Conservation (phyloP, 768 basidiomycete genomes). For the Bullera alba region DNA sequence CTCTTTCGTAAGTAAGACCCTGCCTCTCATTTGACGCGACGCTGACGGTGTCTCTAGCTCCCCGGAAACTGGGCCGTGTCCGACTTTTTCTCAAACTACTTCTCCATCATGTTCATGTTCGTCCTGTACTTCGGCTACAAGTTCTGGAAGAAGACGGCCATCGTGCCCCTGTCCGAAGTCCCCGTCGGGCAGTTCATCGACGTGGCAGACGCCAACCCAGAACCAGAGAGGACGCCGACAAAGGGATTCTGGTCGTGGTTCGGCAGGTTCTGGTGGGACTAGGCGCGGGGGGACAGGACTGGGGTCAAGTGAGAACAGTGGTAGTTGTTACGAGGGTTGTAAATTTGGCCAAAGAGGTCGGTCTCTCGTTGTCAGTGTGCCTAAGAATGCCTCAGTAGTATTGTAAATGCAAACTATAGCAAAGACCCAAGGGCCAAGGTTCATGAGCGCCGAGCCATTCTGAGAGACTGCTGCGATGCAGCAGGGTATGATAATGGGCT, state of each 20-base stretch:
- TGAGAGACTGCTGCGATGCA: too few species aligned
- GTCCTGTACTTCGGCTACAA: background rate
- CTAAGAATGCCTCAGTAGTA: too few species aligned
- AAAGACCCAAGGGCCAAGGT: too few species aligned
- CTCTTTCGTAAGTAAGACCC: background rate
- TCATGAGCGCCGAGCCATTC: too few species aligned
- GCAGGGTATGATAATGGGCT: too few species aligned
- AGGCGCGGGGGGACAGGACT: too few species aligned
- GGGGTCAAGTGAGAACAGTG: background rate
- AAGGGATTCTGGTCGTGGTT: slow-evolving; percentile 13
- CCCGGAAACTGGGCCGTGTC: background rate
- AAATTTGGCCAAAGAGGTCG: too few species aligned
- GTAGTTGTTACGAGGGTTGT: background rate
- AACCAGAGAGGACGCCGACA: slow-evolving; percentile 1
- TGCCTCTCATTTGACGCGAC: background rate
- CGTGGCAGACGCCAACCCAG: slow-evolving; percentile 18
- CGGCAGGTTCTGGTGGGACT: slow-evolving; percentile 24
- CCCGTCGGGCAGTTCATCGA: slow-evolving; percentile 13
- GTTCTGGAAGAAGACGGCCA: slow-evolving; percentile 1
- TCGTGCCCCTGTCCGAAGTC: slow-evolving; percentile 24
- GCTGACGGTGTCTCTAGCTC: background rate
- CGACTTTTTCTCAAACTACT: background rate
- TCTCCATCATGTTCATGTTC: background rate
- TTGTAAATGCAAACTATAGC: too few species aligned
- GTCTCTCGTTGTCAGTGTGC: too few species aligned